These are phyloP conservation scores for Vaccinium macrocarpon DNA, from an alignment of 148 eudicot genomes.

Conservation along the genomic window DNA sequence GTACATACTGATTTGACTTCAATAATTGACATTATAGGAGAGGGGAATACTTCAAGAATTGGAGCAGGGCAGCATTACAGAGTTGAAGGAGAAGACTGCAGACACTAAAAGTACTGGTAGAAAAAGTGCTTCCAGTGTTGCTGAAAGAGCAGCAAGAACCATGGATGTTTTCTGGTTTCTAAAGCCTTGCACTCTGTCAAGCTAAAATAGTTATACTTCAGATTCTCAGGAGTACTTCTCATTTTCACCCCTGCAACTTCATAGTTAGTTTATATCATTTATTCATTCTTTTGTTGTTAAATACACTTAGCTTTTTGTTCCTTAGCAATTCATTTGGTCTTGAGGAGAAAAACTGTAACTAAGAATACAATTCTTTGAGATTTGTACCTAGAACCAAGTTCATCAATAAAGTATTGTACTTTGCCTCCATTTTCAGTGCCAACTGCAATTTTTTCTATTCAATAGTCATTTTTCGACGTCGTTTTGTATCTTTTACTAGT, in stretches of 20 bases:
- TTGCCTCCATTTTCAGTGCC: not conserved
- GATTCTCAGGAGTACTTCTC: constrained; percentile 15
- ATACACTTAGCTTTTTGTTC: not conserved
- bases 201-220: constrained; percentile 14
- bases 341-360: not conserved
- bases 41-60: constrained; percentile 59
- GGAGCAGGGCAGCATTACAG: constrained; percentile 30
- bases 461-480: not conserved
- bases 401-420: not conserved
- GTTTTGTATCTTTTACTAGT: not conserved
- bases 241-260: constrained; percentile 4
- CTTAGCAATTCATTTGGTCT: not conserved
- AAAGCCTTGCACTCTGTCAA: constrained; percentile 86
- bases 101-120: constrained; percentile 19
- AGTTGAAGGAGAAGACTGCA: constrained; percentile 29
- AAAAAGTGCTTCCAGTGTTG: constrained; percentile 30
- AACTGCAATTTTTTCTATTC: not conserved
- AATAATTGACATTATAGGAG: constrained; percentile 36
- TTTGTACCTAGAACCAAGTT: constrained; percentile 11
- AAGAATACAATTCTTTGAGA: not conserved
- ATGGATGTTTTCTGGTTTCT: constrained; percentile 93
- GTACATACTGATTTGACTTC: not conserved
- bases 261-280: not conserved
- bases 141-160: constrained; percentile 49
- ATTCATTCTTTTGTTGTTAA: not conserved